Percentiles rank a stretch among this genome's conserved stretches.
Evolutionary conservation across 2,329 filamentous ascomycete genomes (phyloP).

Genomic region (Leptographium wingfieldii): DNA sequence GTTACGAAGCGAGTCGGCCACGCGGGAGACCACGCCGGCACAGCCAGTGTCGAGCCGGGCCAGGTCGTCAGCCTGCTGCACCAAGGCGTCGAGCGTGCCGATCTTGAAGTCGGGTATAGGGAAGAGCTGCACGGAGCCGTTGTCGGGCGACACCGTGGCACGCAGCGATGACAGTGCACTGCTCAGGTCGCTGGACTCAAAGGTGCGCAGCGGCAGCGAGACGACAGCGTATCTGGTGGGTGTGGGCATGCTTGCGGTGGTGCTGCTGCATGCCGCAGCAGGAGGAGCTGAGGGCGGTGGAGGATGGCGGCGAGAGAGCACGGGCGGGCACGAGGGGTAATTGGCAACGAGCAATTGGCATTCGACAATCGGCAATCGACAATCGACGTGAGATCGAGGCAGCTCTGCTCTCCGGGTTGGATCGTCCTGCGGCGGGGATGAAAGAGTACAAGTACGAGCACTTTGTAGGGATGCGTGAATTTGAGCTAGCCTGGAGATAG

Average conservation of each 20-base stretch:
- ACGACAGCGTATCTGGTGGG: constrained; percentile 67
- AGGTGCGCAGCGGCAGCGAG: constrained; percentile 79
- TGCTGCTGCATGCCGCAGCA: constrained; percentile 12
- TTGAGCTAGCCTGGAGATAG: constrained; percentile 1
- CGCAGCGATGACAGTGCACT: constrained; percentile 70
- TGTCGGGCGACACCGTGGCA: constrained; percentile 58
- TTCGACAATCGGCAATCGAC: neutral
- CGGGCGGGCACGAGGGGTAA: neutral
- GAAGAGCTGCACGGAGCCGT: constrained; percentile 66
- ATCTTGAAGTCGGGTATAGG: constrained; percentile 93
- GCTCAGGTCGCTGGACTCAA: constrained; percentile 65
- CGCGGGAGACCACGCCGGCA: constrained; percentile 73
- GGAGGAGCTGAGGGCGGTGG: neutral
- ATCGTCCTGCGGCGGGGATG: neutral
- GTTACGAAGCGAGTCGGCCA: constrained; percentile 70
- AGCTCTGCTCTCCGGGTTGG: neutral
- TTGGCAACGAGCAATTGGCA: neutral
- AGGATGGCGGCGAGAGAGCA: neutral
- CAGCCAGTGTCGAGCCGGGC: constrained; percentile 74
- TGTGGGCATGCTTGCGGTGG: constrained; percentile 24
- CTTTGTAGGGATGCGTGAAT: constrained; percentile 4
- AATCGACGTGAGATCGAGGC: neutral
- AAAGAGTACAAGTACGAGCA: neutral
- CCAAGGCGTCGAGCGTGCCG: constrained; percentile 84
- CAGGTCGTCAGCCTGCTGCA: constrained; percentile 92